Base-by-base conservation (phyloP, 1,139 yeast species). In the Zygosaccharomyces pseudobailii region DNA sequence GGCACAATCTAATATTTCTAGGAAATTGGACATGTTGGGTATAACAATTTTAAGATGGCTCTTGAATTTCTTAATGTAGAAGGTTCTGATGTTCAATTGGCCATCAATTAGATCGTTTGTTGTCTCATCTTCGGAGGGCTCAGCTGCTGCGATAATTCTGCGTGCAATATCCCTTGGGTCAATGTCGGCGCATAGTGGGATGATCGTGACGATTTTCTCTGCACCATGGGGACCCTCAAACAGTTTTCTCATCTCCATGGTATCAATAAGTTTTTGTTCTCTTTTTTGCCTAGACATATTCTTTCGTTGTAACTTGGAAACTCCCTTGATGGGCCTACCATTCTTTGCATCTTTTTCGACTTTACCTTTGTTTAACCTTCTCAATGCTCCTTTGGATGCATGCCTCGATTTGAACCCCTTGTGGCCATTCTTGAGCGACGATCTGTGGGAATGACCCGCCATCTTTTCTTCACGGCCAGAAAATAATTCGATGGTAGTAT, bases 351-450 rank as follows among this genome's bases (percentile, higher is more conserved):
- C 69, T 61, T 84, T 86, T 62, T 90, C 97, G 32, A 92, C 88
- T 67, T 88, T 89, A 53, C 97, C 97, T 66, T 90, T 90, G 57
- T 73, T 74, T 51, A 79, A 74, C 54, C 87, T 85, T 65, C 88
- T 90, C 60, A 89, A 67, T 46, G 89, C 81, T 48, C 96, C 87
- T 64, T 92, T 92, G n/a, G 95, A 79, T 20, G 96, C 80, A 72
- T 92, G 97, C 62, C 82, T 84, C 6, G 95, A 81, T 65, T 92
- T 92, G 76, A 88, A 92, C 8, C 92, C 78, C 70, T 92, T 92
- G 61, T 90, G 96, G 46, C 82, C 82, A 66, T 83, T 84, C 69
- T 88, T 90, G 47, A 86, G 72, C 7, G 95, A 81, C 17, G 92
- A 75, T 64, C 97, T 78, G 65, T 90, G 97, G 17, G 87, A 81